Evolutionary conservation across 495 filamentous ascomycete genomes (phyloP), one percentile per base, ranked within the genome.

Genomic region (Penicillium egyptiacum): DNA sequence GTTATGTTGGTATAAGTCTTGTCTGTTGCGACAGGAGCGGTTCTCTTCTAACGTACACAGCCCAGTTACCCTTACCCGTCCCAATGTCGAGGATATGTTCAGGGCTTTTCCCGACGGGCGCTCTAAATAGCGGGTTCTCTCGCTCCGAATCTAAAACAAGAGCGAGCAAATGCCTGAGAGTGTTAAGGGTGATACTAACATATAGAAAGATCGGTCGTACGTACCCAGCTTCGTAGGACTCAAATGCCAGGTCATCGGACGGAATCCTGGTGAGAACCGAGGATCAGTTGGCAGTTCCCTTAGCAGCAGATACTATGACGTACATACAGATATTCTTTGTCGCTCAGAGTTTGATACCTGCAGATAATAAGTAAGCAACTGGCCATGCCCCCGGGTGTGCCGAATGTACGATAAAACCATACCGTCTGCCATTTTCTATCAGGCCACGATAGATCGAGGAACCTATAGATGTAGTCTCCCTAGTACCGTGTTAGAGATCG

Each of bases 61-160:
- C 61, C 58, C 64, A 61, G 7, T 31, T 19, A 16, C 59, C 62
- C 30, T 53, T 39, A 6, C 57, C 57, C 6, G 57, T 60, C 6
- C 57, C 53, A 11, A 57, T 37, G 14, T 60, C 58, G 1, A 60
- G 53, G 16, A 57, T 57, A 19, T 60, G 10, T 6, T 52, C 5
- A 11, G 19, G 40, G 31, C 31, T 22, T 9, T 31, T 25, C 4
- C 17, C 40, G 19, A 55, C 23, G 5, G 53, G 53, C 2, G 53
- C 28, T 11, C n/a, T 19, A 16, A 55, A 55, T 3, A 55, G 30
- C 14, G 53, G 53, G 22, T 55, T 55, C 7, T 35, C 26, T 14
- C n/a, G 8, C 0, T 46, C 40, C 5, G 42, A 35, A 1, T 55
- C 53, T 12, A 37, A 46, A 5, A 47, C 30, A 0, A 55, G 26